These are phyloP conservation scores for Echria macrotheca DNA, from an alignment of 495 filamentous ascomycete species.

Conservation along the genomic window DNA sequence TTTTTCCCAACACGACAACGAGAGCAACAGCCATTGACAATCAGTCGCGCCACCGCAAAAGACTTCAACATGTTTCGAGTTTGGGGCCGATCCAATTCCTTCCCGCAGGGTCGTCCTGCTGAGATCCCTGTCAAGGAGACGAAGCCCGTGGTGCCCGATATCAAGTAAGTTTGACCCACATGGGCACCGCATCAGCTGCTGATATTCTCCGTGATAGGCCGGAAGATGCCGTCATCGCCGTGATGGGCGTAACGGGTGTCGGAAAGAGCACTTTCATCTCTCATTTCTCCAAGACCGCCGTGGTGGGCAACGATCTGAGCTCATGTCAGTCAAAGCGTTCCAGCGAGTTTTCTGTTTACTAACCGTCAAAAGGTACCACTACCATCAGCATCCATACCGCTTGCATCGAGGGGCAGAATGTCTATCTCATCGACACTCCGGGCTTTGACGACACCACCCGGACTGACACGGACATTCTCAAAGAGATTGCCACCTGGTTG, in stretches of 20 bases:
- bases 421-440: constrained; percentile 36
- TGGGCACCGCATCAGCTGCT: no score
- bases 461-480: constrained; percentile 33
- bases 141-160: constrained; percentile 1
- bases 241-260: constrained; percentile 13
- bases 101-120: no score
- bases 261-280: constrained; percentile 16
- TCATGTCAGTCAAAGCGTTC: constrained; percentile 8
- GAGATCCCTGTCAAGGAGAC: no score
- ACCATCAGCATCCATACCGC: constrained; percentile 6
- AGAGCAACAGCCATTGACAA: no score
- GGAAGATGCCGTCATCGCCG: constrained; percentile 5
- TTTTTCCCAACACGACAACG: no score
- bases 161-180: constrained; percentile 2
- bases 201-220: no score
- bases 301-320: constrained; percentile 8
- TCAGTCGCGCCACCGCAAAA: no score
- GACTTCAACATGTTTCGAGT: no score
- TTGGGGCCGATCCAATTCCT: no score
- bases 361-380: no score
- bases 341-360: no score
- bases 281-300: constrained; percentile 8
- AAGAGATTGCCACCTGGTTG: constrained; percentile 27
- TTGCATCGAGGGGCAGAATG: neutral
- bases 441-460: constrained; percentile 37